A percentile compares a stretch with the other conserved stretches of the same genome.
Evolutionary conservation across 441 rosid species (phyloP).

Genomic region (Jatropha podagrica): DNA sequence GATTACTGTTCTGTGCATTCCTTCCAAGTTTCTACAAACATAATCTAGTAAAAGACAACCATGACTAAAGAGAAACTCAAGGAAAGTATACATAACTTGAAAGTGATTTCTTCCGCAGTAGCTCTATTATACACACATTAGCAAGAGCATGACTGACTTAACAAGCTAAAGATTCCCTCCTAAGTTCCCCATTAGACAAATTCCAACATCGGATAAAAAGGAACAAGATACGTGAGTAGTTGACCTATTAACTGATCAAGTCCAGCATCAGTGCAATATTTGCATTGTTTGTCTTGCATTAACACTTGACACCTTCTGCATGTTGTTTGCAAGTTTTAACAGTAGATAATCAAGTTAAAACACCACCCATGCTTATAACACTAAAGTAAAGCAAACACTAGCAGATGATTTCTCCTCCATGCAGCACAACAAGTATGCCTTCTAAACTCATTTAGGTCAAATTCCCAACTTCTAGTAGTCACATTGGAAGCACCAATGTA

Average conservation of each 20-base stretch:
- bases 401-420: background rate
- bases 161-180: background rate
- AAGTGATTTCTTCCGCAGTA: background rate
- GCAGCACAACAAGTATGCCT: too few species aligned
- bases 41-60: background rate
- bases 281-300: background rate
- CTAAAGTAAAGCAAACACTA: background rate
- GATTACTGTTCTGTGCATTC: background rate
- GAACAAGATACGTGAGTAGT: background rate
- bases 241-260: background rate
- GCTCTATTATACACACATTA: background rate
- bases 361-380: background rate
- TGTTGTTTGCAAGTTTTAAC: background rate
- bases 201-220: background rate
- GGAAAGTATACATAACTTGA: background rate
- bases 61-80: background rate
- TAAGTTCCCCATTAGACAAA: background rate
- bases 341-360: background rate
- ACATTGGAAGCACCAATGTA: background rate
- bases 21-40: background rate
- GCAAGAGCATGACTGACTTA: background rate
- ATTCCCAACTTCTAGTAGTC: background rate
- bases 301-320: background rate
- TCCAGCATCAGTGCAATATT: background rate
- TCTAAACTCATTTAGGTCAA: too few species aligned